A percentile compares a stretch with the other conserved stretches of the same genome.
These are phyloP conservation scores for Erysimum cheiri DNA, from an alignment of 441 rosid genomes.

Conservation along the genomic window DNA sequence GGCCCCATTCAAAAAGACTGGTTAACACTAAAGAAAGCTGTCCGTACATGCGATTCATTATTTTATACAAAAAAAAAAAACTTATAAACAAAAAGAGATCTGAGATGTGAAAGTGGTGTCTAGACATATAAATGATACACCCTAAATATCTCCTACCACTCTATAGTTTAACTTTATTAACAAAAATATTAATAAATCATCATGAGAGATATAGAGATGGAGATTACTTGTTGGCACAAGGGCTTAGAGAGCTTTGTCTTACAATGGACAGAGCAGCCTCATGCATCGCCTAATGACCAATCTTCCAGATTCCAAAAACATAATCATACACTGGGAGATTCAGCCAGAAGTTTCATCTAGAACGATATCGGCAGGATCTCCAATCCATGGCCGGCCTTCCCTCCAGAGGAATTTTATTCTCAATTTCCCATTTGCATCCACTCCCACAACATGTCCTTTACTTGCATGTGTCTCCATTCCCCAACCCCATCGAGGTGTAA, in stretches of 20 bases:
- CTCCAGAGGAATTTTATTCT: conserved; percentile 96
- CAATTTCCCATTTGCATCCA: conserved; percentile 93
- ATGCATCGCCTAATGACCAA: conserved; percentile 30
- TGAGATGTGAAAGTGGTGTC: conserved; percentile 35
- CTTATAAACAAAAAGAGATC: conserved; percentile 34
- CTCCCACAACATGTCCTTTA: conserved; percentile 89
- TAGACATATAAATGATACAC: conserved; percentile 44
- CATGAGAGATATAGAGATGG: conserved; percentile 30
- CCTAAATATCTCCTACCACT: conserved; percentile 43
- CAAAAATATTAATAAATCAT: conserved; percentile 46
- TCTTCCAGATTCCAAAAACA: conserved; percentile 40
- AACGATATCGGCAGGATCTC: conserved; percentile 94
- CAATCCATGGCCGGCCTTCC: conserved; percentile 96
- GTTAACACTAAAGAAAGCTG: conserved; percentile 31
- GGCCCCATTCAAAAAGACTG: conserved; percentile 23
- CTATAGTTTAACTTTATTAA: conserved; percentile 46
- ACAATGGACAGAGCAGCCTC: conserved; percentile 38
- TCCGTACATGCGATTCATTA: conserved; percentile 39
- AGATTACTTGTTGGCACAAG: conserved; percentile 39
- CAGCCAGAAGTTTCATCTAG: conserved; percentile 58
- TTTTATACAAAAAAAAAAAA: conserved; percentile 39
- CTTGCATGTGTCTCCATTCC: conserved; percentile 99
- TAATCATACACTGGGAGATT: conserved; percentile 14
- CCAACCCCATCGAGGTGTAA: conserved; percentile 97
- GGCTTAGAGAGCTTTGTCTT: conserved; percentile 36